Base-by-base conservation (phyloP, 1,139 yeast species). In the Taphrina sp. region DNA sequence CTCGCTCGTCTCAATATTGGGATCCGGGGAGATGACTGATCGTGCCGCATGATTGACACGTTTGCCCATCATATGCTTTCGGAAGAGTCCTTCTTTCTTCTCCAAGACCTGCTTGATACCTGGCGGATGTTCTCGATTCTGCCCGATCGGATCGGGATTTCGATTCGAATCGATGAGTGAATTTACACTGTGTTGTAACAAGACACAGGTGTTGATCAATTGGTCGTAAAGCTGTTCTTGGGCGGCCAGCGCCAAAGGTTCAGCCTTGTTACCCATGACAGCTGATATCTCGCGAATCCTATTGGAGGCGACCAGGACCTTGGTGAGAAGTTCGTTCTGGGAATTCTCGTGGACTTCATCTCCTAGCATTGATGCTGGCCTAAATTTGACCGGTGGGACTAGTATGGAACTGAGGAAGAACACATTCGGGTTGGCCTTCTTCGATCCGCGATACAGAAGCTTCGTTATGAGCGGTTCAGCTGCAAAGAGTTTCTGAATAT, bases 1-100 rank as follows among this genome's bases (percentile, higher is more conserved):
- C 72, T 94, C 96, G 69, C 90, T 87, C 16, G 98, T 92, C 73
- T 92, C 98, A 66, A 94, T 78, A 74, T 86, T 92, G 58, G 99
- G 99, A 74, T 94, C 99, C 3, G 98, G 98, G 4, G 98, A 90
- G 73, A 94, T 94, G 65, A 94, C 99, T 12, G 98, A 90, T 72
- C 99, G 87, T 52, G 98, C 98, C 60, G 98, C 97, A 67, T 86
- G 90, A 70, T 94, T 94, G 60, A 94, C 99, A 76, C 99, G 88
- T 77, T 94, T 94, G 71, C 99, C 99, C 98, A 94, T 94, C 98
- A 94, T 92, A 68, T 94, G 96, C 71, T 90, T 92, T 76, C 99
- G 83, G 76, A 92, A 92, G 64, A 92, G 77, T 70, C 99, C 99
- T 74, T 94, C 98, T 70, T 94, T 94, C 83, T 94, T 92, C 74